Base-by-base conservation (phyloP, 768 basidiomycete genomes). In the Hygrocybe coccinea region DNA sequence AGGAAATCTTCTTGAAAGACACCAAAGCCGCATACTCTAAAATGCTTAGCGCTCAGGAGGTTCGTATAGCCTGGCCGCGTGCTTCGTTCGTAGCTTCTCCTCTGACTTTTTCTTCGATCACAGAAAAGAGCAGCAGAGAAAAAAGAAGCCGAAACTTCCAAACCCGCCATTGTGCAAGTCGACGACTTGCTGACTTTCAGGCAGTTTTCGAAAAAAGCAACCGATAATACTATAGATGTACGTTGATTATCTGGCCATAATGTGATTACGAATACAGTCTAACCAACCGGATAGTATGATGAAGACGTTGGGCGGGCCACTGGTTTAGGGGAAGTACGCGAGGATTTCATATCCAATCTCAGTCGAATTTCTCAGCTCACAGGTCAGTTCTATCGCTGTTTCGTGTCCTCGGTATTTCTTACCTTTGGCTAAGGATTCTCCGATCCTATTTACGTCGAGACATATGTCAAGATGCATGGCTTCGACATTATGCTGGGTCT, bases 371-470 rank as follows among this genome's bases (percentile, higher is more conserved):
- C 92, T 12, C 95, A 97, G 67, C 81, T 98, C 39, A 98, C 95
- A 44, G 91, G 91, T 87, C 59, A 55, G 76, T 39, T n/a, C 44
- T 17, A 15, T 22, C 38, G 25, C 19, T 17, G 39, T 36, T 3
- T 49, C 19, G 47, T 45, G 21, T 50, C 37, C 49, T 47, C 43
- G 12, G n/a, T 8, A 19, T 46, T 33, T 50, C 49, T 19, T 7
- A 52, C 58, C 21, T 47, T 50, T 21, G 34, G 15, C 6, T 43
- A 62, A 85, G 94, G 95, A 33, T 98, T 98, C 80, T 97, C 95
- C 24, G 97, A 98, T 68, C 92, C 95, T 10, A 92, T 99, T 59
- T 98, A 98, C 63, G 95, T 95, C 7, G 97, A 99, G 69, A 95
- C 95, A 2, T 92, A 91, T 65, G 95, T 98, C 61, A 95, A 94